A percentile compares a stretch with the other conserved stretches of the same genome.
Evolutionary conservation across 1,139 yeast species (phyloP).

Genomic region (Saccharomyces uvarum): DNA sequence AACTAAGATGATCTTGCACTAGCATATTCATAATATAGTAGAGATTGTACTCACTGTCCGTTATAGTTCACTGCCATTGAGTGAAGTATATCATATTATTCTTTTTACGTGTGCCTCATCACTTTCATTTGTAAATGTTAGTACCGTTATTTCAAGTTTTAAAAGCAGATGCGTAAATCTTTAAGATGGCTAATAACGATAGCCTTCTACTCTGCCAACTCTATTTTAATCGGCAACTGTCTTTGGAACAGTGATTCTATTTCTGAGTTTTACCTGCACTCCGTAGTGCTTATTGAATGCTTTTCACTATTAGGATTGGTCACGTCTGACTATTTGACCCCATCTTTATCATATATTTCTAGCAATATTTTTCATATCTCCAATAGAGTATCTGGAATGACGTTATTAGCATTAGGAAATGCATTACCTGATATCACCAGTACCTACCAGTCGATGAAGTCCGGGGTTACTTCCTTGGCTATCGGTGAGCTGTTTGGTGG

Average conservation of each 20-base stretch:
- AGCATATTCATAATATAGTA: neutral
- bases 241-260: neutral
- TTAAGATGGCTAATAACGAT: conserved; percentile 10
- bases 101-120: neutral
- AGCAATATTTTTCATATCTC: conserved; percentile 45
- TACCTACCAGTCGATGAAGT: conserved; percentile 70
- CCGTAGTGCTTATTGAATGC: conserved; percentile 17
- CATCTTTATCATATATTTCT: conserved; percentile 27
- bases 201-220: conserved; percentile 10
- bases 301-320: conserved; percentile 26
- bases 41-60: neutral
- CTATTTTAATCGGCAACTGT: neutral
- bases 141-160: neutral
- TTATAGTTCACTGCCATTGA: neutral
- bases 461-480: conserved; percentile 67
- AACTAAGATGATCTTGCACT: neutral
- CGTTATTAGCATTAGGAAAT: conserved; percentile 83
- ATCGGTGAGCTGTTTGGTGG: conserved; percentile 86
- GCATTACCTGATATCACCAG: conserved; percentile 87
- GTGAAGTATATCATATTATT: neutral
- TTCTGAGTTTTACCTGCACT: conserved; percentile 13
- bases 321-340: conserved; percentile 29
- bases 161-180: conserved; percentile 1
- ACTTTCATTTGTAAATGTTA: neutral
- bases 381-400: conserved; percentile 78